phyloP scores from a whole-genome alignment of 2,329 filamentous ascomycete species.

The Neopestalotiopsis rosae region DNA sequence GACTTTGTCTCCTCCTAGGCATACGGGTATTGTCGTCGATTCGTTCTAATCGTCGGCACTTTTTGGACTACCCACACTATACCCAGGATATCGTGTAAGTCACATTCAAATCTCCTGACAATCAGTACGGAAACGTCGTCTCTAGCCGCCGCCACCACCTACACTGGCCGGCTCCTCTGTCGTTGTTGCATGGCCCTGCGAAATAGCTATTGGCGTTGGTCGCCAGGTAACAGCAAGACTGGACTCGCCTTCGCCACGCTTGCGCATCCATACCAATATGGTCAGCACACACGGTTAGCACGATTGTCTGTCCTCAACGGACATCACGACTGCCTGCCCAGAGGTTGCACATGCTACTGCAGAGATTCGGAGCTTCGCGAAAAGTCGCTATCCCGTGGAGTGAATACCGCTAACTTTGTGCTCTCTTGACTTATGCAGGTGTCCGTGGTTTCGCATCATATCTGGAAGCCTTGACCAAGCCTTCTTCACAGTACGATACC shows the following conservation, averaged over 20 bases:
- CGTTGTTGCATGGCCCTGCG: not conserved
- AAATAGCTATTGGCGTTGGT: not conserved
- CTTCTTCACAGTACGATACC: not conserved
- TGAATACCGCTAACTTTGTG: slow-evolving; percentile 38
- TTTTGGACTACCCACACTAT: not conserved
- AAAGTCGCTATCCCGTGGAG: slow-evolving; percentile 29
- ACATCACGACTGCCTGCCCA: not conserved
- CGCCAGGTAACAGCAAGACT: not conserved
- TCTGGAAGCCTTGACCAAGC: slow-evolving; percentile 10
- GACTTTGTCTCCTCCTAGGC: not conserved
- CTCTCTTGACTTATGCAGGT: slow-evolving; percentile 41
- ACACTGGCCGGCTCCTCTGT: not conserved
- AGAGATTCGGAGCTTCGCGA: slow-evolving; percentile 26
- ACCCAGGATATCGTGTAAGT: slow-evolving; percentile 7
- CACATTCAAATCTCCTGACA: not conserved
- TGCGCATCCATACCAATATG: not conserved
- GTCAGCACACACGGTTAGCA: slow-evolving; percentile 14
- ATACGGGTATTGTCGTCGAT: not conserved
- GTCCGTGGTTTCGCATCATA: slow-evolving; percentile 35
- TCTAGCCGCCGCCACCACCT: not conserved
- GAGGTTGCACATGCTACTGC: slow-evolving; percentile 21
- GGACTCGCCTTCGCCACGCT: not conserved
- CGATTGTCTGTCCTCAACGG: slow-evolving; percentile 1
- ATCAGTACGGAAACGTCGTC: not conserved
- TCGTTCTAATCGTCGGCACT: not conserved